Conservation (phyloP, 2,329 filamentous ascomycete genomes). For the Leptographium galeiforme region DNA sequence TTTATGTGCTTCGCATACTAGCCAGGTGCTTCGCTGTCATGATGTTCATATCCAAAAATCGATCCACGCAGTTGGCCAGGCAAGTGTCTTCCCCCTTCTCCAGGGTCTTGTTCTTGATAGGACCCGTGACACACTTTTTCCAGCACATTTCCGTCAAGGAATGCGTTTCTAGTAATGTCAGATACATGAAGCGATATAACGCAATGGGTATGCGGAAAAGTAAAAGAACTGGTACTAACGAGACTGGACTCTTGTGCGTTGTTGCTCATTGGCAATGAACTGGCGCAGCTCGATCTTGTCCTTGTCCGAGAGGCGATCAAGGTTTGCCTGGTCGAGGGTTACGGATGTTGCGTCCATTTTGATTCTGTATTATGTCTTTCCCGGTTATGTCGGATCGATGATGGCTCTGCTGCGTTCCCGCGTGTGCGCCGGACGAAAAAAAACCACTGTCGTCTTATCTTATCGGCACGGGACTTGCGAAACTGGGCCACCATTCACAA, state of each 20-base stretch:
- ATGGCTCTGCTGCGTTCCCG: not conserved
- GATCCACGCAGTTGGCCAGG: conserved; percentile 82
- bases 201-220: not conserved
- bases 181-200: not conserved
- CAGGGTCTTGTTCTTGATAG: conserved; percentile 57
- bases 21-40: conserved; percentile 78
- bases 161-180: conserved; percentile 32
- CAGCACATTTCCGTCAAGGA: conserved; percentile 66
- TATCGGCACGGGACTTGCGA: conserved; percentile 7
- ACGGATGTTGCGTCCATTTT: conserved; percentile 6
- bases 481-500: not conserved
- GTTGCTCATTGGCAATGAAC: conserved; percentile 71
- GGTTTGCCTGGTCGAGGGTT: conserved; percentile 40
- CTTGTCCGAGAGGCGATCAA: conserved; percentile 61
- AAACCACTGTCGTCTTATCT: conserved; percentile 10
- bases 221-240: conserved; percentile 33
- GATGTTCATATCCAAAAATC: conserved; percentile 81
- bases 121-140: conserved; percentile 77
- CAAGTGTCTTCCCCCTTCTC: conserved; percentile 71
- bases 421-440: not conserved
- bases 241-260: conserved; percentile 57
- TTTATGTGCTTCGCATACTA: conserved; percentile 28
- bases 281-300: conserved; percentile 82
- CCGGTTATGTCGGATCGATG: not conserved
- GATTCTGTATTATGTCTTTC: not conserved